Evolutionary conservation across 2,329 filamentous ascomycete genomes (phyloP), one percentile per base, ranked within the genome.

Genomic region (Metarhizium guizhouense): DNA sequence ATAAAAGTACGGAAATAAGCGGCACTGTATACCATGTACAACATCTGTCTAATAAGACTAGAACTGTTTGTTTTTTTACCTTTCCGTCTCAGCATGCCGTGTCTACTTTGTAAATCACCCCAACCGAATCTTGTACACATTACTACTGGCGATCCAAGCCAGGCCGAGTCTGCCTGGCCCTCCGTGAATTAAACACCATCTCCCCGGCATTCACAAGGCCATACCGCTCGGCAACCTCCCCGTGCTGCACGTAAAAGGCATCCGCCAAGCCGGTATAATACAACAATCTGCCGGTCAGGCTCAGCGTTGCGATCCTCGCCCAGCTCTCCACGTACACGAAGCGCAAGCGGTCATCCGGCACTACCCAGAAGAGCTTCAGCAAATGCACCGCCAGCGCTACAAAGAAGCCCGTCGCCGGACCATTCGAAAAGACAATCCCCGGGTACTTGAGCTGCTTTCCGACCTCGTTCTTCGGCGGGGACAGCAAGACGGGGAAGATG

Each of bases 281-380:
- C 56, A 99, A 75, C 42, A 97, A 73, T 67, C 83, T 86, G 0
- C 93, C 94, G 42, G 90, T 95, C 57, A 96, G 70, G 72, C 93
- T 97, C 60, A 97, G 72, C 13, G 82, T 86, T 61, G 80, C 85
- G 16, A 95, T 88, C 16, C 94, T 81, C 3, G 94, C 93, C 86
- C 92, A 96, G 20, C 88, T 94, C 76, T 99, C 94, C 32, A 96
- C 82, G 68, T 94, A 99, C 14, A 97, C 76, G 10, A 88, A 85
- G 59, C 84, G 82, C 74, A 93, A 85, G 60, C 79, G 80, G 32
- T 76, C 72, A 20, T 74, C 68, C 0, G 77, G 77, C 30, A 74
- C 72, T 6, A 76, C 10, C 54, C 62, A 72, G 38, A 76, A 61
- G 11, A 82, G 58, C 63, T 78, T 81, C 51, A 83, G 63, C 0